Base-by-base conservation (phyloP, 2,329 filamentous ascomycete genomes). In the Colletotrichum lindemuthianum region DNA sequence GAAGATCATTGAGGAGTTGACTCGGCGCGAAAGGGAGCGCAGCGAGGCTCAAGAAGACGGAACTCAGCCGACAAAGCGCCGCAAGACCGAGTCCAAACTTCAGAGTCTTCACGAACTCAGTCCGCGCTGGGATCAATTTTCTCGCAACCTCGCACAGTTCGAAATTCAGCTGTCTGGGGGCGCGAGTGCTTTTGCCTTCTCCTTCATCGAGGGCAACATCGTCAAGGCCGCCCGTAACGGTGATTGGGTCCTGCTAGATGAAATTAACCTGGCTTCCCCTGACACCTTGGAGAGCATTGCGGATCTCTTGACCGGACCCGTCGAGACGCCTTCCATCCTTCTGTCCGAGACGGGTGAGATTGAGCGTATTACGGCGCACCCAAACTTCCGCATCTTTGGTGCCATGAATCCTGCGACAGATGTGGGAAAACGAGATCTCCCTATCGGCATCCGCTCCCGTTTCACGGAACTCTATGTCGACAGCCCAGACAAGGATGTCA, bases 321-420 rank as follows among this genome's bases (percentile, higher is more conserved):
- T 88, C 65, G 88, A 88, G 39, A 82, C 83, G 0, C 95, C 95
- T 1, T 97, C 92, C 0, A 89, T 99, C 49, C 80, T 99, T 5
- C 84, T 99, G 8, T 94, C 94, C 0, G 96, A 99, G 79, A 96
- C 93, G 43, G 96, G 96, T 41, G 93, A 96, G 70, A 92, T 97
- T 47, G 93, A 98, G 76, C 88, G 94, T 68, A 90, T 99, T 40
- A 85, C 90, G 66, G 96, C 94, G 1, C 95, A 99, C 76, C 90
- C 93, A 0, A 89, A 97, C 68, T 99, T 99, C 76, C 89, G 96
- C 43, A 92, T 99, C 12, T 99, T 99, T 73, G 96, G 92, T 55
- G 96, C 96, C 34, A 99, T 99, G 96, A 99, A 99, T 73, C 96
- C 96, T 36, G 96, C 96, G 6, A 99, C 96, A 3, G 96, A 99